Evolutionary conservation across 1,139 yeast species (phyloP), one percentile per base, ranked within the genome.

Genomic region (Blastobotrys raffinosifermentans): DNA sequence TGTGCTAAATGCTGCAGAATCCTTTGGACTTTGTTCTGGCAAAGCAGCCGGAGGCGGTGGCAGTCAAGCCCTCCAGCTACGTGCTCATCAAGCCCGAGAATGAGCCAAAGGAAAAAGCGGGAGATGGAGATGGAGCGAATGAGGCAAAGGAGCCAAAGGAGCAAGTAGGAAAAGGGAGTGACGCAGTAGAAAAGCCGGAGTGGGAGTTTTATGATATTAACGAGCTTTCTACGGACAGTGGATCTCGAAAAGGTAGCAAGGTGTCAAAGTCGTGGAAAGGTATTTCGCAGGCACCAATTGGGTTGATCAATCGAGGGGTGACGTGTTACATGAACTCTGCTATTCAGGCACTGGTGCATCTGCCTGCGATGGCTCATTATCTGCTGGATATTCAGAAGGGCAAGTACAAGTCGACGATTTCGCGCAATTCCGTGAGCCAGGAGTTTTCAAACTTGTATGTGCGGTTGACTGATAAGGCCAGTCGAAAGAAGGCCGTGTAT

Each of bases 281-380:
- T 79, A 8, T 63, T 51, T 5, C 69, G 77, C 46, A 77, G 75
- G 67, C 71, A 20, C 94, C 96, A 1, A 67, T 79, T 18, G 98
- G 98, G 0, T 67, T 91, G 38, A 62, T 84, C 40, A 91, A 91
- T 58, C 89, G 82, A 47, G 97, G 97, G 19, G 97, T 91, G 30
- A 91, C 97, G 3, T 91, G 98, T 58, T 91, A 89, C 61, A 87
- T 91, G 77, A 91, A 91, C 59, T 80, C 96, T 2, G 97, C 96
- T 2, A 79, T 91, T 31, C 98, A 91, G 63, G 78, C 94, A 1
- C 65, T 91, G 66, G 60, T 89, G 29, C 98, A 91, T 54, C 76
- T 87, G 15, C 97, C 98, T 2, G 94, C 97, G 2, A 62, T 91
- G 41, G 87, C 83, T 49, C 91, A 85, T 55, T 91, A 89, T 57